These are phyloP conservation scores for Pseudozyma tsukubaensis DNA, from an alignment of 1,284 basidiomycete genomes.

Conservation along the genomic window DNA sequence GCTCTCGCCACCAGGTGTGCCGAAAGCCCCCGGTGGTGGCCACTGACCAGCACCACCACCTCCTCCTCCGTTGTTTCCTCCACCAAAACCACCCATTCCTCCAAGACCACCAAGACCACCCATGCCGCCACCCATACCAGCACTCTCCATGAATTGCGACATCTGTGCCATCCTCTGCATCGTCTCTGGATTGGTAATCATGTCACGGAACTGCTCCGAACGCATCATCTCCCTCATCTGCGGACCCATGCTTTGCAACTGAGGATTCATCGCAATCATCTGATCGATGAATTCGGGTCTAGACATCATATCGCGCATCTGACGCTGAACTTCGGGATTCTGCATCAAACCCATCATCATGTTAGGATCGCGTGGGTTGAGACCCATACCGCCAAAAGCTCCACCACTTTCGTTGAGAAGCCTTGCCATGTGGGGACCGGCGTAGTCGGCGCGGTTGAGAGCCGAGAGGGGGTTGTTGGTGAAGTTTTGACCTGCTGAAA, in stretches of 20 bases:
- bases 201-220: conserved; percentile 63
- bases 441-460: conserved; percentile 64
- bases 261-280: conserved; percentile 64
- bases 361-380: conserved; percentile 66
- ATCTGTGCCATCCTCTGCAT: conserved; percentile 64
- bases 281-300: conserved; percentile 66
- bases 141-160: conserved; percentile 55
- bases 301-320: conserved; percentile 64
- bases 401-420: conserved; percentile 61
- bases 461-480: conserved; percentile 65
- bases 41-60: conserved; percentile 33
- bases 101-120: conserved; percentile 35
- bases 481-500: conserved; percentile 65
- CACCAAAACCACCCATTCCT: conserved; percentile 22
- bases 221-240: conserved; percentile 64
- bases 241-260: conserved; percentile 60
- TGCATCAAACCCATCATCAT: conserved; percentile 66
- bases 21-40: conserved; percentile 60
- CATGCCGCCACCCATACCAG: conserved; percentile 35
- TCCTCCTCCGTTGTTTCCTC: conserved; percentile 19
- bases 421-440: conserved; percentile 66
- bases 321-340: conserved; percentile 61
- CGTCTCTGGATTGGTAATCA: conserved; percentile 64
- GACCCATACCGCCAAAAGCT: conserved; percentile 58
- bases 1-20: conserved; percentile 11